Evolutionary conservation across 169 alveolate genomes (phyloP).

Genomic region (Cyclospora cayetanensis): DNA sequence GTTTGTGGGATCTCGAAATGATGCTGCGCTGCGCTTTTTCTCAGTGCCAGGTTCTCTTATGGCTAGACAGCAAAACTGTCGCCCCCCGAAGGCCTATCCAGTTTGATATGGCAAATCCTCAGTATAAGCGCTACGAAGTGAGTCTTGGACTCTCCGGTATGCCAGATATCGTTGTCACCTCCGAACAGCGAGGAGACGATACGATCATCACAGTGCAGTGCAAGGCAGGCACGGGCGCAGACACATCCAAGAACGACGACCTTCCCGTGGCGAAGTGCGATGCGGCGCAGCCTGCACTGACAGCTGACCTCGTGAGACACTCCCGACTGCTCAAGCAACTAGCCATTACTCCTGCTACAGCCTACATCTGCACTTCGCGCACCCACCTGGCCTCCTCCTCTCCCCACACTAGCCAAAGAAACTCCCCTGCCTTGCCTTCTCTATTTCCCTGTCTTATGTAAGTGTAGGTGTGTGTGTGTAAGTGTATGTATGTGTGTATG

Average conservation of each 20-base stretch:
- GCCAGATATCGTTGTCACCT: constrained; percentile 47
- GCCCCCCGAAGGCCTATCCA: constrained; percentile 83
- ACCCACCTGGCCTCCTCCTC: too few species aligned
- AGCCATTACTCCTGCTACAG: too few species aligned
- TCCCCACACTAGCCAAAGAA: too few species aligned
- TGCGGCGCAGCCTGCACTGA: too few species aligned
- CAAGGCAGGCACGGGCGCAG: neutral
- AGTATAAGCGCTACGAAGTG: constrained; percentile 68
- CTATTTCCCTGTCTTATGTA: too few species aligned
- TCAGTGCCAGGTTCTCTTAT: constrained; percentile 78
- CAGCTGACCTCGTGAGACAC: too few species aligned
- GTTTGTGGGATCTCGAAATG: neutral
- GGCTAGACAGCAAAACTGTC: constrained; percentile 82
- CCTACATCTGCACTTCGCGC: too few species aligned
- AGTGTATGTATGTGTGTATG: neutral
- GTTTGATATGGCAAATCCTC: constrained; percentile 76
- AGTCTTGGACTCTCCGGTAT: constrained; percentile 41
- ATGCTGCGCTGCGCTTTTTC: neutral
- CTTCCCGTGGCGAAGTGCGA: too few species aligned
- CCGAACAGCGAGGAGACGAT: constrained; percentile 78
- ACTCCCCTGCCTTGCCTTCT: too few species aligned
- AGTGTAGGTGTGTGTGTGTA: neutral
- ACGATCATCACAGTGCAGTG: constrained; percentile 66
- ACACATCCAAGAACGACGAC: too few species aligned
- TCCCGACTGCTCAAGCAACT: too few species aligned